Base-by-base conservation (phyloP, 2,329 filamentous ascomycete genomes). In the Aspergillus sp. region DNA sequence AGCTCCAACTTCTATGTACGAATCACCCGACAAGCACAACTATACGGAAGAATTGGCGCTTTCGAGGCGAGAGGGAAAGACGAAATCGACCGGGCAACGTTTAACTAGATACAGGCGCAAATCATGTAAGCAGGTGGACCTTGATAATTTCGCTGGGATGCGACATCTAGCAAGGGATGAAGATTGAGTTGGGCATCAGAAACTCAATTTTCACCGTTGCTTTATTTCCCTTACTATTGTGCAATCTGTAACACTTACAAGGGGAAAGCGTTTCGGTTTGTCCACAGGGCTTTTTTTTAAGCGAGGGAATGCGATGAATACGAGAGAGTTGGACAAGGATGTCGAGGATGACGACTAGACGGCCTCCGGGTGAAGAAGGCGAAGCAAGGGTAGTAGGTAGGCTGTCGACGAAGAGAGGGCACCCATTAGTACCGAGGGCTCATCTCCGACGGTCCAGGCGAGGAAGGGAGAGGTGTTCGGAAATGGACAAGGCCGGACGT, bases 301-400 rank as follows among this genome's bases (percentile, higher is more conserved):
- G 54, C 46, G 41, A 51, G 23, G 46, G 53, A 33, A 56, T 53
- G 41, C 56, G 53, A 54, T 40, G 61, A 60, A 53, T 52, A 51
- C 49, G 47, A 54, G 55, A 53, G 61, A 61, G 61, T 62, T 57
- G 56, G 54, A 60, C 56, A 53, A 58, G 47, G 33, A 31, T 31
- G 44, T 52, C 57, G 61, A 55, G 47, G 59, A 61, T 57, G 61
- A 55, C 53, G 58, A 62, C 62, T 59, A 61, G 56, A 61, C 57
- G 56, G 62, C 56, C 61, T 60, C 62, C 61, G 59, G 52, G 64
- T 59, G 55, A 55, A 35, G 63, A 65, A 58, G 56, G 60, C 55
- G 63, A 66, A 62, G 63, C 64, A 66, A 66, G 64, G 64, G 61
- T 62, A 62, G 57, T 62, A 62, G 58, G 40, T 51, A 60, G 56